A percentile compares a stretch with the other conserved stretches of the same genome.
phyloP scores from a whole-genome alignment of 306 rosid genomes.

The Clitoria ternatea region DNA sequence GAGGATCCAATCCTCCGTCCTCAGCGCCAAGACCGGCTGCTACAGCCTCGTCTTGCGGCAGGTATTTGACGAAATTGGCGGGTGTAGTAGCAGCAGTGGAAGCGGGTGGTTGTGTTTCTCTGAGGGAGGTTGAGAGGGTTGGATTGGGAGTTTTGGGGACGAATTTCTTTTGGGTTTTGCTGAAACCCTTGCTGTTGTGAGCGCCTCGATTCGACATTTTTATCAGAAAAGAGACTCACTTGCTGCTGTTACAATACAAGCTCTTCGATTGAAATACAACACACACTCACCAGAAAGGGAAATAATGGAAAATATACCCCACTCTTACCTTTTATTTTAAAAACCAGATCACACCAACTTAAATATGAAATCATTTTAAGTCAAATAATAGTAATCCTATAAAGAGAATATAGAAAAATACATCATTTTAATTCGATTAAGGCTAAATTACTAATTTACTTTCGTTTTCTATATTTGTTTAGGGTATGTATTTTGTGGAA shows the following conservation, averaged over 20 bases:
- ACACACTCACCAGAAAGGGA: not conserved
- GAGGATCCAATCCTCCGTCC: conserved; percentile 83
- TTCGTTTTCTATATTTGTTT: no score
- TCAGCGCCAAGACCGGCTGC: conserved; percentile 85
- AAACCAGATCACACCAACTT: no score
- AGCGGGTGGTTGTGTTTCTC: conserved; percentile 39
- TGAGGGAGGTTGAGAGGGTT: conserved; percentile 64
- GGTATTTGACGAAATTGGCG: conserved; percentile 72
- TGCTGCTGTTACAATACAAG: no score
- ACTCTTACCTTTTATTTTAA: no score
- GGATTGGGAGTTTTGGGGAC: conserved; percentile 60
- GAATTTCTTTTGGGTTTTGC: conserved; percentile 51
- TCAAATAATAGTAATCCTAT: no score
- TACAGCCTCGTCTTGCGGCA: conserved; percentile 94
- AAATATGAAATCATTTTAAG: no score
- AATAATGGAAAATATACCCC: no score
- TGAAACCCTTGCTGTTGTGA: conserved; percentile 50
- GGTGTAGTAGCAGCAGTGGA: not conserved
- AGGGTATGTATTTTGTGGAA: no score
- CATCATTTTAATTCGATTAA: no score
- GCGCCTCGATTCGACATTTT: conserved; percentile 54
- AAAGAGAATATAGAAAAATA: no score
- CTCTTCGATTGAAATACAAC: not conserved
- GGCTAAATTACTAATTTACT: no score
- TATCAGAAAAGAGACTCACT: no score